phyloP scores from a whole-genome alignment of 2,329 filamentous ascomycete species.

The Oidium heveae region DNA sequence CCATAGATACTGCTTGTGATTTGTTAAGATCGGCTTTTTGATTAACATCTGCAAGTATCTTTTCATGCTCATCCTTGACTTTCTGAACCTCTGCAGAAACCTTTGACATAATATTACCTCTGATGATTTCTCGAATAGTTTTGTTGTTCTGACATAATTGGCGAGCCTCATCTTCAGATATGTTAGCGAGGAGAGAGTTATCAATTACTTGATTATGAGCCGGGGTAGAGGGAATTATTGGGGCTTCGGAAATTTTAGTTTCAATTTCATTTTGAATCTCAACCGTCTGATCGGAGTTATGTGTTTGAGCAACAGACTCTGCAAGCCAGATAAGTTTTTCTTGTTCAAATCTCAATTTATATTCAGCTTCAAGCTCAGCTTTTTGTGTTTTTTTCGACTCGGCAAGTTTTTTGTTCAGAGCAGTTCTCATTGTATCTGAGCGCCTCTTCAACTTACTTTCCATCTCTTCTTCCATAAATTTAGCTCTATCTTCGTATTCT shows the following conservation, averaged over 20 bases:
- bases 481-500: constrained; percentile 36
- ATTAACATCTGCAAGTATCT: constrained; percentile 24
- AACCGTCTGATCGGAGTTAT: constrained; percentile 8
- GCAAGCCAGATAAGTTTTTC: constrained; percentile 36
- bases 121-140: constrained; percentile 19
- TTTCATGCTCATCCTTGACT: constrained; percentile 24
- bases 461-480: constrained; percentile 31
- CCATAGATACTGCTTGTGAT: constrained; percentile 38
- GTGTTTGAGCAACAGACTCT: constrained; percentile 18
- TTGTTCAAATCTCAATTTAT: constrained; percentile 28
- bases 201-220: constrained; percentile 4
- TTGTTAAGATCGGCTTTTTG: constrained; percentile 17
- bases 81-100: constrained; percentile 39
- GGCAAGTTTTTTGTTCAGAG: constrained; percentile 40
- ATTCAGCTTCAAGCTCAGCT: constrained; percentile 23
- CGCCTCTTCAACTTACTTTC: constrained; percentile 35
- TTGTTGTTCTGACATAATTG: constrained; percentile 29
- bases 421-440: constrained; percentile 42
- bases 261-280: constrained; percentile 18
- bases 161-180: constrained; percentile 29
- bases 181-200: constrained; percentile 11
- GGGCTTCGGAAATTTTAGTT: constrained; percentile 1
- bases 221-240: constrained; percentile 8
- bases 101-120: constrained; percentile 42
- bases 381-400: constrained; percentile 26